Conservation (phyloP, 2,329 filamentous ascomycete genomes). For the Xylaria sp. region DNA sequence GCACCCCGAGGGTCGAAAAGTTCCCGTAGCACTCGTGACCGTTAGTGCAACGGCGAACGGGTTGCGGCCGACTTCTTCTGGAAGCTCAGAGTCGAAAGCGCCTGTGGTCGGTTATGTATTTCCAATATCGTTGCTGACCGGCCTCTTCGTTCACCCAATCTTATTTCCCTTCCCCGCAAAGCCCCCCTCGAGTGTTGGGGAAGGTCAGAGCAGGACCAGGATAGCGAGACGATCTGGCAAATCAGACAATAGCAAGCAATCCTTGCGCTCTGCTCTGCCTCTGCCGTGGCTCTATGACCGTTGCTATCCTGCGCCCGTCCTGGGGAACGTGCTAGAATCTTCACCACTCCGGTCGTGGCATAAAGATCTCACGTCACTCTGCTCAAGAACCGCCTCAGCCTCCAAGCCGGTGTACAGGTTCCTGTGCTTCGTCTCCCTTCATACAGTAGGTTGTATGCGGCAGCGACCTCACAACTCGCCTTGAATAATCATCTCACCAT, state of each 20-base stretch:
- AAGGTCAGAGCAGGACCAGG: constrained; percentile 7
- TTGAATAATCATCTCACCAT: not conserved
- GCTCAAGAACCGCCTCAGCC: not conserved
- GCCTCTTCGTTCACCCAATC: not conserved
- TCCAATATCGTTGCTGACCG: not conserved
- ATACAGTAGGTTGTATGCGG: not conserved
- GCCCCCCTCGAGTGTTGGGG: constrained; percentile 3
- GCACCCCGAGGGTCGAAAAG: too few relatives aligned
- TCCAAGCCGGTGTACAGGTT: too few relatives aligned
- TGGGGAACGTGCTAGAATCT: not conserved
- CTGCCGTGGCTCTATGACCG: not conserved
- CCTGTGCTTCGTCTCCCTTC: not conserved
- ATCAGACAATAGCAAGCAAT: constrained; percentile 12
- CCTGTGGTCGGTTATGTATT: not conserved
- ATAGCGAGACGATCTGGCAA: constrained; percentile 3
- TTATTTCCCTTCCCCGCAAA: constrained; percentile 15
- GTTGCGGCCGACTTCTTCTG: not conserved
- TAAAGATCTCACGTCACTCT: not conserved
- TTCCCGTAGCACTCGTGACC: too few relatives aligned
- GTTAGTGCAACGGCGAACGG: too few relatives aligned
- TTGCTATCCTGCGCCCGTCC: not conserved
- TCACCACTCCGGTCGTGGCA: not conserved
- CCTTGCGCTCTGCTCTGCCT: not conserved
- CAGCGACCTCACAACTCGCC: not conserved
- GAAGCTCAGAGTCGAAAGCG: not conserved